Evolutionary conservation across 768 basidiomycete species (phyloP).

Genomic region (Butyriboletus loyo): DNA sequence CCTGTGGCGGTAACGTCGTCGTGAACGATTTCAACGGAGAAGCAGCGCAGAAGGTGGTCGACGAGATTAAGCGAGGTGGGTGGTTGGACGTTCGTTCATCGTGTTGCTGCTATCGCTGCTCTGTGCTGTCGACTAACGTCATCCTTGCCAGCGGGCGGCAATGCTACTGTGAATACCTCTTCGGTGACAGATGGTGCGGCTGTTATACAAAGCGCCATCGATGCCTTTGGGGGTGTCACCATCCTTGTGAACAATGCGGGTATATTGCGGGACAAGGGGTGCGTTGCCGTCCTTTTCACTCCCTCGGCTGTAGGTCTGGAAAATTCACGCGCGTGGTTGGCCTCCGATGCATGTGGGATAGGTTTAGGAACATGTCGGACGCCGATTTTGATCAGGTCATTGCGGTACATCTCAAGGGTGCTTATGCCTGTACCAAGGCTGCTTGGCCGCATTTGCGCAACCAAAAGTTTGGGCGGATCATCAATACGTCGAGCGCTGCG

Average conservation of each 20-base stretch:
- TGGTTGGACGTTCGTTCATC: background rate
- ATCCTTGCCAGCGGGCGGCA: slow-evolving; percentile 67
- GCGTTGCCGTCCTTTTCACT: slow-evolving; percentile 16
- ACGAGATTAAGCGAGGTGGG: slow-evolving; percentile 79
- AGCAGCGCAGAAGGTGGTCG: slow-evolving; percentile 89
- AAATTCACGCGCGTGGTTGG: background rate
- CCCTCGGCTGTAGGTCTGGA: background rate
- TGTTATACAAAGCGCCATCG: slow-evolving; percentile 82
- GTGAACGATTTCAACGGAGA: slow-evolving; percentile 91
- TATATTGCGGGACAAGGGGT: slow-evolving; percentile 81
- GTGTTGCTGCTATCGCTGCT: background rate
- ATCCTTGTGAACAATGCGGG: slow-evolving; percentile 97
- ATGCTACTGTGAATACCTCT: slow-evolving; percentile 82
- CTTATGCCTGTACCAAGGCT: slow-evolving; percentile 89
- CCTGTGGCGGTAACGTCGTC: slow-evolving; percentile 89
- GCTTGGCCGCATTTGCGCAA: slow-evolving; percentile 95
- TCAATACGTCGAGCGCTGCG: slow-evolving; percentile 94
- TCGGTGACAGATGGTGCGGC: slow-evolving; percentile 84
- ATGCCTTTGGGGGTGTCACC: slow-evolving; percentile 80
- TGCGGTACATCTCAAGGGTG: slow-evolving; percentile 91
- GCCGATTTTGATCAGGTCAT: slow-evolving; percentile 88
- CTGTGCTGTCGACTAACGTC: background rate
- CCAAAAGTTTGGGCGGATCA: slow-evolving; percentile 90
- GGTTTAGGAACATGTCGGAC: slow-evolving; percentile 97
- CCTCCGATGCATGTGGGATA: slow-evolving; percentile 26